A percentile compares a stretch with the other conserved stretches of the same genome.
Conservation (phyloP, 2,329 filamentous ascomycete species). For the Sclerotinia spermophila region DNA sequence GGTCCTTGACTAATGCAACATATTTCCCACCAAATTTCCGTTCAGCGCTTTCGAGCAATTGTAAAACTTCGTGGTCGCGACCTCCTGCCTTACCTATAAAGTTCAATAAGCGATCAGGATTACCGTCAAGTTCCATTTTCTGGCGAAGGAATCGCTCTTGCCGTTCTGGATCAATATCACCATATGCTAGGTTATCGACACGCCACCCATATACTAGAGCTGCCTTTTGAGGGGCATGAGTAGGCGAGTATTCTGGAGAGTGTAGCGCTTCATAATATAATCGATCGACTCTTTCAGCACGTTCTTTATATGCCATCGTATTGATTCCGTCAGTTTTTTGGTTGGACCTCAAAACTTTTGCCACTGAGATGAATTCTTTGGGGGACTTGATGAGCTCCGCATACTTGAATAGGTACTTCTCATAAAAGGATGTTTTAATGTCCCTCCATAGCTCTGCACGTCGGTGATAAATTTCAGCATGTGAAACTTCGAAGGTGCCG, state of each 20-base stretch:
- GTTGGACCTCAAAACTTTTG: conserved; percentile 8
- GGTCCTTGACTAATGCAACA: background rate
- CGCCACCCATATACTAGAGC: conserved; percentile 11
- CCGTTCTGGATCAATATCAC: conserved; percentile 8
- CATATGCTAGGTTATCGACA: conserved; percentile 9
- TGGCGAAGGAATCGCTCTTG: conserved; percentile 11
- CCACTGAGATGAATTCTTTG: conserved; percentile 6
- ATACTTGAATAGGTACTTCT: conserved; percentile 10
- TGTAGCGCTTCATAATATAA: conserved; percentile 8
- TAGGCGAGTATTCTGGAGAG: conserved; percentile 9
- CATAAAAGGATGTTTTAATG: background rate
- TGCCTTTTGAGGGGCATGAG: background rate
- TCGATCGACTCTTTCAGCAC: conserved; percentile 6
- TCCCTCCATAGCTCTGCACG: conserved; percentile 5
- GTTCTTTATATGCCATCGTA: conserved; percentile 11
- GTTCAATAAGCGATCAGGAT: conserved; percentile 1
- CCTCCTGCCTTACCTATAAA: conserved; percentile 4
- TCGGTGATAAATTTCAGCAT: conserved; percentile 9
- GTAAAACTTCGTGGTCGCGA: background rate
- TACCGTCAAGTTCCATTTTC: conserved; percentile 12
- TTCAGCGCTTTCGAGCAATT: conserved; percentile 7
- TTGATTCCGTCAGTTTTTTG: conserved; percentile 12
- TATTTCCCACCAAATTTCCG: conserved; percentile 8
- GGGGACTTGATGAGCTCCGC: background rate
- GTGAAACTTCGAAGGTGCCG: conserved; percentile 3